Base-by-base conservation (phyloP, 805 yeast species). In the Isabelozyma heimii region DNA sequence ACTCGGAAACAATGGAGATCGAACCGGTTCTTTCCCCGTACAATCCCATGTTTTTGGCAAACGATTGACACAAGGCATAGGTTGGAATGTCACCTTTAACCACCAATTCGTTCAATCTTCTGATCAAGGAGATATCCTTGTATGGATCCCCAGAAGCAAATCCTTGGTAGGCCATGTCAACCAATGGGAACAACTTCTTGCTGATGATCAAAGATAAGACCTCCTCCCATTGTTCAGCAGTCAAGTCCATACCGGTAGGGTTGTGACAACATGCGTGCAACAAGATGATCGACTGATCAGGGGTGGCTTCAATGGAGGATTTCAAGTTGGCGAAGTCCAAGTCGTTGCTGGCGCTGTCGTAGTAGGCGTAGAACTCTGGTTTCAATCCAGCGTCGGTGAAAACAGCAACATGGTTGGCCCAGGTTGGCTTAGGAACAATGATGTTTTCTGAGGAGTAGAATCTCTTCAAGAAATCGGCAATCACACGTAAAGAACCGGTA, bases 201-300 rank as follows among this genome's bases (percentile, higher is more conserved):
- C 74, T 66, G 57, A 79, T 70, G 39, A 88, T 64, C 33, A 85
- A 81, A 44, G 84, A 82, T 59, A 88, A 75, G 38, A 92, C 88
- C 65, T 79, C 70, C 52, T 79, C 76, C 97, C 97, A 91, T 65
- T 91, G 89, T 54, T 82, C 88, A 26, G 72, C 69, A 14, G 89
- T 82, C 52, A 96, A 94, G 65, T 91, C 97, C 66, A 91, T 83
- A 55, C 97, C 98, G 15, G 97, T 92, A 47, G 98, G 98, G 76
- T 91, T 92, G 75, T 91, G 97, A 61, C 97, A 94, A 66, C 97
- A 91, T 8, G 97, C 97, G 69, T 91, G 98, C 52, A 91, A 79
- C 48, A 91, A 76, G 17, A 91, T 85, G 46, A 82, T 79, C 17
- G 85, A 75, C 26, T 87, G 89, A 33, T 72, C 72, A 28, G 79